Conservation (phyloP, 139 green algal species). For the Tetraselmis striata region DNA sequence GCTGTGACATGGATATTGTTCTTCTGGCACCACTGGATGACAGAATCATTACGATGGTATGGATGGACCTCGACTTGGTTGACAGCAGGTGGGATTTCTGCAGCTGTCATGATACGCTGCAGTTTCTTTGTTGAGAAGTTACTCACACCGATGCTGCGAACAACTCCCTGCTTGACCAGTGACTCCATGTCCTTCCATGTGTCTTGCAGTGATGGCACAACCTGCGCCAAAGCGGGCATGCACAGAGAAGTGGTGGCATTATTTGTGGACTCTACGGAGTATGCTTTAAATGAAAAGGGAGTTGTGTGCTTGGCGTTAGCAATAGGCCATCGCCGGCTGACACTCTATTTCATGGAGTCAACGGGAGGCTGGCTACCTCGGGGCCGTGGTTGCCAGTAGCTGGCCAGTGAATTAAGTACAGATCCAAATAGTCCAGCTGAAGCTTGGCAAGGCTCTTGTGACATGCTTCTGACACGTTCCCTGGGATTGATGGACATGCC, state of each 20-base stretch:
- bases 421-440: slow-evolving; percentile 73
- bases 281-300: no score
- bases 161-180: slow-evolving; percentile 60
- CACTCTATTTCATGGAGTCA: no score
- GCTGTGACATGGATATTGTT: slow-evolving; percentile 81
- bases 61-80: slow-evolving; percentile 87
- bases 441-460: slow-evolving; percentile 55
- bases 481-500: no score
- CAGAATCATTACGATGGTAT: slow-evolving; percentile 73
- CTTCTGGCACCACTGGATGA: slow-evolving; percentile 54
- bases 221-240: no score
- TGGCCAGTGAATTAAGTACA: slow-evolving; percentile 80
- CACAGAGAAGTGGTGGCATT: no score
- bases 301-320: no score
- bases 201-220: slow-evolving; percentile 12
- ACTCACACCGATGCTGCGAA: slow-evolving; percentile 68
- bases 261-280: no score
- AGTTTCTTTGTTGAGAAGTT: slow-evolving; percentile 77
- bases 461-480: background rate
- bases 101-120: background rate
- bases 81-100: background rate
- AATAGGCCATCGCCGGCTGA: no score
- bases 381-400: slow-evolving; percentile 49
- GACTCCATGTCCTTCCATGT: slow-evolving; percentile 59
- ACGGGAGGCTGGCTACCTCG: no score